Percentiles rank a stretch among this genome's conserved stretches.
These are phyloP conservation scores for barley (Hordeum vulgare) DNA, from an alignment of 176 grass and related monocot species.

Conservation along the genomic window DNA sequence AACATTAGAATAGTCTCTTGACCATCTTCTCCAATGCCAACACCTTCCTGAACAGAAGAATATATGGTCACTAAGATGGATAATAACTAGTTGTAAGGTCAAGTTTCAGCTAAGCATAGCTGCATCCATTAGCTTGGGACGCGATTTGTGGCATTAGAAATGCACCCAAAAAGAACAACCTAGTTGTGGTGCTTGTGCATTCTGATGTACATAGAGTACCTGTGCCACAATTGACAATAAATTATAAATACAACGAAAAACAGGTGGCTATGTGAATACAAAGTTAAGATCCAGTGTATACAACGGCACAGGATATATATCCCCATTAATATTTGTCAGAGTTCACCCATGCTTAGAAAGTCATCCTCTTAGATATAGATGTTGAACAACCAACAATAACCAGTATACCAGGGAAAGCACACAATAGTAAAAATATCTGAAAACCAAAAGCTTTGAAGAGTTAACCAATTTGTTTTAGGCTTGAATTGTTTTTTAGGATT, in stretches of 20 bases:
- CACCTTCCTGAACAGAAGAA: slow-evolving; percentile 46
- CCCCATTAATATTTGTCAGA: not conserved
- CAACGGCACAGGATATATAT: no score
- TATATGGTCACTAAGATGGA: not conserved
- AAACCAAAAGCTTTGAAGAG: not conserved
- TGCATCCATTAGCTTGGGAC: not conserved
- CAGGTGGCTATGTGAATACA: no score
- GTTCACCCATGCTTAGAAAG: not conserved
- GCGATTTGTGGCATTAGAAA: not conserved
- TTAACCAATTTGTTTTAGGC: not conserved
- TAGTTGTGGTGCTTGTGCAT: not conserved
- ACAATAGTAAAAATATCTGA: not conserved
- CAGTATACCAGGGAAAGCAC: not conserved
- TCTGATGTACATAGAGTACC: not conserved
- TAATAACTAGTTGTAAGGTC: not conserved
- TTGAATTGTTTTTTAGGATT: not conserved
- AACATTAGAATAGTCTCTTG: slow-evolving; percentile 52
- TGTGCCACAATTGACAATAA: no score
- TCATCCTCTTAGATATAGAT: not conserved
- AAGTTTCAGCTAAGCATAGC: not conserved
- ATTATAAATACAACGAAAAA: no score
- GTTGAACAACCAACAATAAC: not conserved
- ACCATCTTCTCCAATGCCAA: slow-evolving; percentile 64
- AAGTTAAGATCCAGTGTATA: no score
- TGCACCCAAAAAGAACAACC: not conserved